Conservation (phyloP, 139 green algal genomes). For the Chlorella sp. region DNA sequence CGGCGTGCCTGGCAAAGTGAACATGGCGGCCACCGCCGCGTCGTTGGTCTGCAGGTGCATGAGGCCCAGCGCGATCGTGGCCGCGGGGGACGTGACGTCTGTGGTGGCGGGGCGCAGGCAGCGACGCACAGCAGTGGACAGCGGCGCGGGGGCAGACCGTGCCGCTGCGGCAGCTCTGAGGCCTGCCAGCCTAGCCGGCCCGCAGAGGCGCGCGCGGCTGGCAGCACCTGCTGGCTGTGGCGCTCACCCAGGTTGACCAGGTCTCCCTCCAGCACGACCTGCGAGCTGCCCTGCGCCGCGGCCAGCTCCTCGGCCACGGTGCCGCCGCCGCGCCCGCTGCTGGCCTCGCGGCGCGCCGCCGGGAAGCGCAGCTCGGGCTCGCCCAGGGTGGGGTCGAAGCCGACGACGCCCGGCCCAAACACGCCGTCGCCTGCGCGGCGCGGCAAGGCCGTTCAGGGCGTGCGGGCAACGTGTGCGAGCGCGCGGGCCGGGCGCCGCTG, state of each 20-base stretch:
- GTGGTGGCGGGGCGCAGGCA: too few species aligned
- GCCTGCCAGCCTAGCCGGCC: too few species aligned
- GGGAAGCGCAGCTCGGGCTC: slow-evolving; percentile 20
- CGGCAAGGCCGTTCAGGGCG: too few species aligned
- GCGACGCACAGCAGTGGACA: too few species aligned
- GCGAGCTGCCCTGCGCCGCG: slow-evolving; percentile 45
- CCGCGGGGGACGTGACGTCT: slow-evolving; percentile 86
- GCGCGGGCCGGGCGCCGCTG: too few species aligned
- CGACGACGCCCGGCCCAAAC: slow-evolving; percentile 38
- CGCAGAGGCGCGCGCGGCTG: too few species aligned
- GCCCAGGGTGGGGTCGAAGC: slow-evolving; percentile 51
- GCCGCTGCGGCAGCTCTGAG: too few species aligned
- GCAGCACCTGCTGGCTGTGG: too few species aligned
- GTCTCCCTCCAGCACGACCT: slow-evolving; percentile 84
- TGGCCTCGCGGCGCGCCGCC: neutral
- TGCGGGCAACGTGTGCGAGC: too few species aligned
- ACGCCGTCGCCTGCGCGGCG: too few species aligned
- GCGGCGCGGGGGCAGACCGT: too few species aligned
- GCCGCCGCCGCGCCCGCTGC: slow-evolving; percentile 1
- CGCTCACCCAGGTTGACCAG: slow-evolving; percentile 81
- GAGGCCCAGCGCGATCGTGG: slow-evolving; percentile 86
- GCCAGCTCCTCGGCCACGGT: slow-evolving; percentile 41
- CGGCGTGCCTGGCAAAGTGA: slow-evolving; percentile 38
- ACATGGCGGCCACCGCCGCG: slow-evolving; percentile 54
- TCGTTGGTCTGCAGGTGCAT: slow-evolving; percentile 92